Evolutionary conservation across 768 basidiomycete genomes (phyloP).

Genomic region (Lactifluus rugatus): DNA sequence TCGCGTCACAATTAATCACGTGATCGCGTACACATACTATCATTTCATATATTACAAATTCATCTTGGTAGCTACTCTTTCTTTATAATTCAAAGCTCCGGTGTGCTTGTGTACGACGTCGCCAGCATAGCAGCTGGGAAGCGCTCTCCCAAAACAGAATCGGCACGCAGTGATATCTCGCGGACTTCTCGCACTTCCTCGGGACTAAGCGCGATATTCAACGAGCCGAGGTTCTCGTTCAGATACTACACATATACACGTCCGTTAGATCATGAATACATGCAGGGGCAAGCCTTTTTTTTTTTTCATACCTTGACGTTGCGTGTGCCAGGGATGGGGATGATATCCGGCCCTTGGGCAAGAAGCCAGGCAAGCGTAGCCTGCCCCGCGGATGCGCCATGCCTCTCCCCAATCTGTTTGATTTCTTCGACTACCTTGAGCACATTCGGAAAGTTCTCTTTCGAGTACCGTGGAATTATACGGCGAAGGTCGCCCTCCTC

Average conservation of each 20-base stretch:
- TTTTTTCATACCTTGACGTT: conserved; percentile 26
- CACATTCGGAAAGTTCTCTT: conserved; percentile 39
- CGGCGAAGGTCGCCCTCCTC: conserved; percentile 31
- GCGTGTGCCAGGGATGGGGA: conserved; percentile 41
- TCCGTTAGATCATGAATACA: neutral
- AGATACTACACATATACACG: neutral
- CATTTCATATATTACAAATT: too few relatives aligned
- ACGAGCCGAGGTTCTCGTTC: conserved; percentile 9
- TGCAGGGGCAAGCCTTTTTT: too few relatives aligned
- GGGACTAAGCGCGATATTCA: conserved; percentile 9
- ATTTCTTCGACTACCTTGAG: conserved; percentile 31
- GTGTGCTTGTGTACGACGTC: conserved; percentile 4
- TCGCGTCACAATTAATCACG: neutral
- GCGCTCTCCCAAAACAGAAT: conserved; percentile 9
- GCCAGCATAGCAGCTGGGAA: conserved; percentile 3
- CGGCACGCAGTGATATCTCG: conserved; percentile 8
- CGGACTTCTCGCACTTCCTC: conserved; percentile 11
- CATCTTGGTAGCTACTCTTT: neutral
- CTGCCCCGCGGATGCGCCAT: conserved; percentile 37
- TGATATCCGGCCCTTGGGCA: conserved; percentile 37
- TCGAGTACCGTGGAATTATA: conserved; percentile 30
- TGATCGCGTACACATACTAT: conserved; percentile 13
- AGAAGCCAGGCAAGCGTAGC: conserved; percentile 42
- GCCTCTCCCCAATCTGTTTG: conserved; percentile 28
- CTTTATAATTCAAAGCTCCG: conserved; percentile 8